phyloP scores from a whole-genome alignment of 2,329 filamentous ascomycete species.

The Cladobotryum protrusum region DNA sequence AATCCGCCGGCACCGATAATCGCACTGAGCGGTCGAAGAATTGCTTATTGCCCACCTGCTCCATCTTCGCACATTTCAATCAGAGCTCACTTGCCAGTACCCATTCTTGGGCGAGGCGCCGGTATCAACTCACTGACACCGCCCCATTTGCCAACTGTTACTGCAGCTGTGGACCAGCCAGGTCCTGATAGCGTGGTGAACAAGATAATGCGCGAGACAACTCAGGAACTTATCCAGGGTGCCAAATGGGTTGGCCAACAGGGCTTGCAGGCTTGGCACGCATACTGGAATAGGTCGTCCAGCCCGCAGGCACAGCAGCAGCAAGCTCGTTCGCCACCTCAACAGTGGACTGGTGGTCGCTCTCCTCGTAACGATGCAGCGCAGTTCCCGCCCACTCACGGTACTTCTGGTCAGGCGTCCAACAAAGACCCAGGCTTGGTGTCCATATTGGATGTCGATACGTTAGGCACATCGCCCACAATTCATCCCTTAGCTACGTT shows the following conservation, averaged over 20 bases:
- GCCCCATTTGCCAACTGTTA: constrained; percentile 35
- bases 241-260: constrained; percentile 74
- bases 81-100: constrained; percentile 57
- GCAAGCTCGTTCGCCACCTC: constrained; percentile 39
- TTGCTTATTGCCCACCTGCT: constrained; percentile 70
- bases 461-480: constrained; percentile 44
- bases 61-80: constrained; percentile 65
- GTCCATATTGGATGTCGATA: constrained; percentile 66
- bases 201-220: constrained; percentile 71
- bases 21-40: constrained; percentile 65
- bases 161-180: constrained; percentile 65
- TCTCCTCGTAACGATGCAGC: constrained; percentile 40
- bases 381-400: constrained; percentile 73
- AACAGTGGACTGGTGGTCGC: constrained; percentile 42
- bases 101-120: constrained; percentile 48
- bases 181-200: constrained; percentile 66
- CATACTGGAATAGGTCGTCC: constrained; percentile 63
- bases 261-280: constrained; percentile 70
- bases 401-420: constrained; percentile 49
- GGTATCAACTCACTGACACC: constrained; percentile 25
- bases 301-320: constrained; percentile 36
- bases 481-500: constrained; percentile 66
- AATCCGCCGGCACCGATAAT: constrained; percentile 57
- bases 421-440: constrained; percentile 66
- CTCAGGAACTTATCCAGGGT: constrained; percentile 69